Conservation (phyloP, 1,284 basidiomycete genomes). For the Cryptococcus sp. region DNA sequence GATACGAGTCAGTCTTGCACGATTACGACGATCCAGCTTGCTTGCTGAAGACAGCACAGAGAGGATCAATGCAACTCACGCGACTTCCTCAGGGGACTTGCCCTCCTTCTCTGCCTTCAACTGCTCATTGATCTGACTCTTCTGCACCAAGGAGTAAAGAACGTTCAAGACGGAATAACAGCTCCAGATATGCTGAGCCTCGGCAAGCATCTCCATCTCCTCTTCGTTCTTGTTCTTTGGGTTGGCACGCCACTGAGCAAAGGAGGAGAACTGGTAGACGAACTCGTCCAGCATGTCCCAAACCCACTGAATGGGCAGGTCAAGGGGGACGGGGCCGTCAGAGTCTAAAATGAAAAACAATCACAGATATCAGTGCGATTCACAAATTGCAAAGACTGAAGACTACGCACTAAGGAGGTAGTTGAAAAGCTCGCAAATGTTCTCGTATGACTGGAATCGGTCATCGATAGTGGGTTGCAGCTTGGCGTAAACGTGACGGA, state of each 20-base stretch:
- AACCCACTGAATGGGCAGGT: conserved; percentile 95
- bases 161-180: conserved; percentile 98
- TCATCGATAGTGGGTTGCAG: conserved; percentile 94
- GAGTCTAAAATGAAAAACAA: conserved; percentile 65
- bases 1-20: too few species aligned
- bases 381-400: neutral
- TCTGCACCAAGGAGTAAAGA: conserved; percentile 96
- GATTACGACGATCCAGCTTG: too few species aligned
- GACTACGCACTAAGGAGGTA: conserved; percentile 73
- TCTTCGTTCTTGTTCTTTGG: conserved; percentile 84
- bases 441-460: conserved; percentile 97
- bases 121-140: conserved; percentile 92
- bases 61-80: conserved; percentile 41
- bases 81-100: conserved; percentile 76
- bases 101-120: conserved; percentile 78
- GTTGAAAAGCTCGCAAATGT: conserved; percentile 98
- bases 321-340: conserved; percentile 86
- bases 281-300: conserved; percentile 99
- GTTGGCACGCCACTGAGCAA: conserved; percentile 87
- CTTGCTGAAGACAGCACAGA: too few species aligned
- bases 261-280: conserved; percentile 98
- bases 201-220: conserved; percentile 75
- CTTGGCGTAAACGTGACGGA: conserved; percentile 86
- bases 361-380: neutral
- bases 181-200: conserved; percentile 84